Percentiles rank a stretch among this genome's conserved stretches.
phyloP scores from a whole-genome alignment of 345 rosid species.

The Lumnitzera racemosa region DNA sequence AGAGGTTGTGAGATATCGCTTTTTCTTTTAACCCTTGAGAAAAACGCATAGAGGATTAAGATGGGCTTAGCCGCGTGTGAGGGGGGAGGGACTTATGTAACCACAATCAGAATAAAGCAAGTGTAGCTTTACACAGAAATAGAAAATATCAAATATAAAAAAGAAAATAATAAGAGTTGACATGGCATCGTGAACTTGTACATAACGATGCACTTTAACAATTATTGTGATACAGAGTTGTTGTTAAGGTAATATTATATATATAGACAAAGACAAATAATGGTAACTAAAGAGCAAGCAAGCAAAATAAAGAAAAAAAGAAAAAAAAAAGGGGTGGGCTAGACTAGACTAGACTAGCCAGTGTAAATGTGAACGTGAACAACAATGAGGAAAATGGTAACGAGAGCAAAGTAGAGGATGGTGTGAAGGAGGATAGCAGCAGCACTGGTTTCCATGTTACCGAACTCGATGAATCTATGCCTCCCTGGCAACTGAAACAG shows the following conservation, averaged over 20 bases:
- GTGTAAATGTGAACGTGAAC: slow-evolving; percentile 26
- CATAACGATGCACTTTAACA: neutral
- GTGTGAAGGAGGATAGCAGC: slow-evolving; percentile 39
- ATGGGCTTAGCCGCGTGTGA: no score
- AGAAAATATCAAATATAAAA: neutral
- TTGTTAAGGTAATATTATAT: no score
- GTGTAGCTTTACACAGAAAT: no score
- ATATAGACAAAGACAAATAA: no score
- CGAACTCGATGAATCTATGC: slow-evolving; percentile 23
- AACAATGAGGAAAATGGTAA: slow-evolving; percentile 32
- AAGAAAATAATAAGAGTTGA: neutral
- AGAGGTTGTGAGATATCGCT: neutral
- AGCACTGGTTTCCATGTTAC: slow-evolving; percentile 34
- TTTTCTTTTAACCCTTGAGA: neutral
- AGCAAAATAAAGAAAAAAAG: no score
- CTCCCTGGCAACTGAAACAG: slow-evolving; percentile 42
- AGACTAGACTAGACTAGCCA: slow-evolving; percentile 9
- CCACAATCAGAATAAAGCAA: no score
- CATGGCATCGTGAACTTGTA: neutral
- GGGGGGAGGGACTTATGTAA: no score
- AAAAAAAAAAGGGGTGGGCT: no score
- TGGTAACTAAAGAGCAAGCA: no score
- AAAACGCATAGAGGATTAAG: no score
- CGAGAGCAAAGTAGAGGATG: slow-evolving; percentile 27
- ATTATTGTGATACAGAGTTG: neutral